These are phyloP conservation scores for Platismatia glauca DNA, from an alignment of 495 filamentous ascomycete genomes.

Conservation along the genomic window DNA sequence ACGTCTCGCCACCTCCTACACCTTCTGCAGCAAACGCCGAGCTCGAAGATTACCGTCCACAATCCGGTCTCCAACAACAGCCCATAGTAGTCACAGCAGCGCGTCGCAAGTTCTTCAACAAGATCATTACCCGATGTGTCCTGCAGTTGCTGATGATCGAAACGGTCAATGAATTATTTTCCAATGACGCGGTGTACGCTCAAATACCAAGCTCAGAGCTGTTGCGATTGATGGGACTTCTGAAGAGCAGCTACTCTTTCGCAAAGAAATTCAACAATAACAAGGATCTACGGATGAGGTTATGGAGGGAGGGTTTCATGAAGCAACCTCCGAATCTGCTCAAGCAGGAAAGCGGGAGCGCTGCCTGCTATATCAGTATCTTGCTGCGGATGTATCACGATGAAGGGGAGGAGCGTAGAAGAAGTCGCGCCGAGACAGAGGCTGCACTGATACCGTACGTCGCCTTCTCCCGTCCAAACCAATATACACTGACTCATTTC, in stretches of 20 bases:
- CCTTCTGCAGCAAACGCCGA: conserved; percentile 33
- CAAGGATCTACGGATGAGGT: conserved; percentile 84
- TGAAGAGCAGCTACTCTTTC: conserved; percentile 93
- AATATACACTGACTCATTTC: conserved; percentile 13
- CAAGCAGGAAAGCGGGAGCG: conserved; percentile 91
- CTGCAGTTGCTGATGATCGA: conserved; percentile 98
- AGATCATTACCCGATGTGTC: conserved; percentile 98
- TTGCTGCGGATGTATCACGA: conserved; percentile 96
- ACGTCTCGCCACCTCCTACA: conserved; percentile 15
- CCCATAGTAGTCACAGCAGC: conserved; percentile 86
- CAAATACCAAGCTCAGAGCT: conserved; percentile 85
- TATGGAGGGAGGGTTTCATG: conserved; percentile 99
- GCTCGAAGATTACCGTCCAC: conserved; percentile 83
- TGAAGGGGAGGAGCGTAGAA: conserved; percentile 67
- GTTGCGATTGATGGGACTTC: conserved; percentile 79
- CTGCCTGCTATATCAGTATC: conserved; percentile 88
- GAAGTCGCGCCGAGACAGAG: conserved; percentile 72
- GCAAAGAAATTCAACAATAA: conserved; percentile 96
- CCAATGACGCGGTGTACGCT: conserved; percentile 88
- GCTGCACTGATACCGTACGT: conserved; percentile 78
- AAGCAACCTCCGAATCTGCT: conserved; percentile 97
- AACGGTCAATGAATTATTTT: conserved; percentile 96
- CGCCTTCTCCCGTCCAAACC: conserved; percentile 1
- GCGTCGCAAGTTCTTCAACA: conserved; percentile 94
- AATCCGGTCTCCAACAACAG: conserved; percentile 65